phyloP scores from a whole-genome alignment of 306 rosid genomes.

The Myrica gale region DNA sequence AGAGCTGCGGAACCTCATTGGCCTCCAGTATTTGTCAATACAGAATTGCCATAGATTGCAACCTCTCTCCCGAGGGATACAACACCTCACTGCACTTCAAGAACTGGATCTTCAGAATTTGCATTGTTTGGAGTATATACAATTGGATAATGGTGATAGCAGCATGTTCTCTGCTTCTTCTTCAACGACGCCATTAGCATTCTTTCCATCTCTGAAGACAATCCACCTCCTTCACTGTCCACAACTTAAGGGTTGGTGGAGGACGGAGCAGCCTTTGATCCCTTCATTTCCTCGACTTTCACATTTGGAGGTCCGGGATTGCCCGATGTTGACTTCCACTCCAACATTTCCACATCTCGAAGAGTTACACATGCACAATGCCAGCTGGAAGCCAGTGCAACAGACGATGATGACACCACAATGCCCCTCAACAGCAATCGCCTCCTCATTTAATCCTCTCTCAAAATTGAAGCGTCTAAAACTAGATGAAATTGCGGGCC shows the following conservation, averaged over 20 bases:
- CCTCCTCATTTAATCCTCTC: neutral
- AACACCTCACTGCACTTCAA: neutral
- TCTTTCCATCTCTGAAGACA: constrained; percentile 9
- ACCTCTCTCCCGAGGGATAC: neutral
- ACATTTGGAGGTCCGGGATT: rapidly evolving
- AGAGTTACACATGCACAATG: rapidly evolving
- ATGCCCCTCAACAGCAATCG: too few relatives aligned
- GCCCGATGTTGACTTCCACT: neutral
- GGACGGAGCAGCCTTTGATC: neutral
- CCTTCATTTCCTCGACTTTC: neutral
- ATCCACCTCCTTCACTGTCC: rapidly evolving
- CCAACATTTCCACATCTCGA: neutral
- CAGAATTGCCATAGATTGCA: rapidly evolving
- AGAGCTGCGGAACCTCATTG: neutral
- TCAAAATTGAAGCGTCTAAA: neutral
- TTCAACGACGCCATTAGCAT: neutral
- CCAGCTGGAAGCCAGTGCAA: neutral
- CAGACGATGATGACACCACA: neutral
- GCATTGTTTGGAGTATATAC: constrained; percentile 22
- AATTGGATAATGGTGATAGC: neutral
- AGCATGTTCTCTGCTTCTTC: neutral
- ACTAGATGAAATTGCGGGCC: too few relatives aligned
- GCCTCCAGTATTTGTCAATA: neutral
- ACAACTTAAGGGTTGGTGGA: constrained; percentile 28
- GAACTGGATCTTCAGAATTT: neutral